Percentiles rank a stretch among this genome's conserved stretches.
phyloP scores from a whole-genome alignment of 495 filamentous ascomycete genomes.

The Cryomyces minteri region DNA sequence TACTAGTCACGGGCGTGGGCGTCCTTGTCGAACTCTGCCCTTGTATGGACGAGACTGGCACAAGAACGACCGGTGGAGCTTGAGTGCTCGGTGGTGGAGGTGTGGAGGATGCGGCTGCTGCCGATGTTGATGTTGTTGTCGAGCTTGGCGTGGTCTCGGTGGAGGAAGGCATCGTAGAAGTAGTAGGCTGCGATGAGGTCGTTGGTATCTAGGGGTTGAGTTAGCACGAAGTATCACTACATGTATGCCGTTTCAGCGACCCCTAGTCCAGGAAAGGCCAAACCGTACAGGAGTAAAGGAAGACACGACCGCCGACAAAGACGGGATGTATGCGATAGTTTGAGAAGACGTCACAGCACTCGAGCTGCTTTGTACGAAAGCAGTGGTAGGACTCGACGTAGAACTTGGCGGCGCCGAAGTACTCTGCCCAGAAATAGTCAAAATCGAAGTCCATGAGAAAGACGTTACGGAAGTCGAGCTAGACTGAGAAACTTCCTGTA shows the following conservation, averaged over 20 bases:
- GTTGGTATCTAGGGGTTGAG: background rate
- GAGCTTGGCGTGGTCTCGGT: background rate
- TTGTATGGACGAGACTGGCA: too few relatives aligned
- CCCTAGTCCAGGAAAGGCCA: background rate
- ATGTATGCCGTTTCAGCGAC: background rate
- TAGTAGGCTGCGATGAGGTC: background rate
- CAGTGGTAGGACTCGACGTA: too few relatives aligned
- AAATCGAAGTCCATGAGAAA: too few relatives aligned
- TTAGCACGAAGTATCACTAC: background rate
- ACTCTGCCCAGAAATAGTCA: too few relatives aligned
- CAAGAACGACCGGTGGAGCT: too few relatives aligned
- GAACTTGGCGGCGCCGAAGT: too few relatives aligned
- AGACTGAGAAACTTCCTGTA: too few relatives aligned
- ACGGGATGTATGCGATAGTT: too few relatives aligned
- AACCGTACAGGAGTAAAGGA: slow-evolving; percentile 5
- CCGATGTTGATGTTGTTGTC: background rate
- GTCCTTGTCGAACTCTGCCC: background rate
- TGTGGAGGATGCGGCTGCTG: background rate
- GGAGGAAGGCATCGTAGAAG: background rate
- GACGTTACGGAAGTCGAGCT: too few relatives aligned
- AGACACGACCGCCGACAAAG: background rate
- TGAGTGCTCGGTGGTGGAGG: background rate
- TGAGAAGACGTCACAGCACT: too few relatives aligned
- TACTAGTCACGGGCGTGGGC: slow-evolving; percentile 4
- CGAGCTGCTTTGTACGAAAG: too few relatives aligned